These are phyloP conservation scores for Ambrosia artemisiifolia DNA, from an alignment of 129 eudicot species.

Conservation along the genomic window DNA sequence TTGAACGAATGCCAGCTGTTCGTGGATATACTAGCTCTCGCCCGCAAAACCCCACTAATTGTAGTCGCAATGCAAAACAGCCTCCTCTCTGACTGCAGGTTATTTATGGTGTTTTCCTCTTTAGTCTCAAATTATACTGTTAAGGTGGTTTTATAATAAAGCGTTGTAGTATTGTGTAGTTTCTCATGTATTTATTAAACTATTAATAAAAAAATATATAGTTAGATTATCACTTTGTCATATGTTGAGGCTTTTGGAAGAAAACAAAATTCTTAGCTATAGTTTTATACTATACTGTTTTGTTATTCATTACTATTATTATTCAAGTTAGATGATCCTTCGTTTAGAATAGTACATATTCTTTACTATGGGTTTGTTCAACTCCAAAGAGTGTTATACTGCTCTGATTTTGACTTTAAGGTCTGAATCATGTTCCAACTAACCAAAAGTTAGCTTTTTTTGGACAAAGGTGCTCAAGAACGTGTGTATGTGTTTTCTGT, in stretches of 20 bases:
- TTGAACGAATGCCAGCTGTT: constrained; percentile 64
- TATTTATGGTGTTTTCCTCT: background rate
- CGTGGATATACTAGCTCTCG: constrained; percentile 13
- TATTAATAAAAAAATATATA: background rate
- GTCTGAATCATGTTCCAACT: no score
- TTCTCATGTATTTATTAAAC: no score
- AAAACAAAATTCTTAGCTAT: constrained; percentile 9
- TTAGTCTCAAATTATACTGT: background rate
- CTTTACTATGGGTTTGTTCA: no score
- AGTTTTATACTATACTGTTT: background rate
- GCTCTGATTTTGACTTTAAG: no score
- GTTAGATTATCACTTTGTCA: background rate
- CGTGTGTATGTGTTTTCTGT: no score
- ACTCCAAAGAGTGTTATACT: no score
- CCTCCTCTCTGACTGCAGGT: constrained; percentile 24
- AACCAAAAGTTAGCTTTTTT: no score
- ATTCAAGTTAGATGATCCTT: background rate
- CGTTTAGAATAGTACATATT: no score
- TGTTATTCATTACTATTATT: no score
- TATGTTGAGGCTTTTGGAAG: constrained; percentile 7
- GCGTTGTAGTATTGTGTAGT: background rate
- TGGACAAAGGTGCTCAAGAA: no score
- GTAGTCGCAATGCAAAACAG: constrained; percentile 11
- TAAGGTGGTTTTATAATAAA: background rate
- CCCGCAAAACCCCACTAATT: background rate